A percentile compares a stretch with the other conserved stretches of the same genome.
phyloP scores from a whole-genome alignment of 2,329 filamentous ascomycete genomes.

The Colletotrichum truncatum region DNA sequence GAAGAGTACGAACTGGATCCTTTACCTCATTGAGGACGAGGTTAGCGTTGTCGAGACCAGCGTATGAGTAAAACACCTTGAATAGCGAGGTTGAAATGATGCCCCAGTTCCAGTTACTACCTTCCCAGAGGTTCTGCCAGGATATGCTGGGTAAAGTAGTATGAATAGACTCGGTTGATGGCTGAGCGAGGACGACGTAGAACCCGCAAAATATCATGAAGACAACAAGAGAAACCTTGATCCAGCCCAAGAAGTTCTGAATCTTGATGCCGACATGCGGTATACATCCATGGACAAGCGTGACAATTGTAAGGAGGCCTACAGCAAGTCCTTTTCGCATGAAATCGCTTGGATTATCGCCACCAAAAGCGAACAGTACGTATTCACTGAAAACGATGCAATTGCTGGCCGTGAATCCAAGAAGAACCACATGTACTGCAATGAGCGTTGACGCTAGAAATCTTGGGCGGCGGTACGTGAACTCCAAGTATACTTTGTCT shows the following conservation, averaged over 20 bases:
- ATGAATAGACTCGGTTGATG: constrained; percentile 19
- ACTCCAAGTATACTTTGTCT: constrained; percentile 77
- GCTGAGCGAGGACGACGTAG: constrained; percentile 63
- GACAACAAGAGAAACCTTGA: constrained; percentile 67
- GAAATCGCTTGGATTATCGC: constrained; percentile 58
- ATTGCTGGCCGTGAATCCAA: constrained; percentile 76
- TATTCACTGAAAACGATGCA: constrained; percentile 77
- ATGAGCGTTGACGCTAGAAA: constrained; percentile 72
- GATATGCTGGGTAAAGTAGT: constrained; percentile 31
- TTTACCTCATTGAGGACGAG: constrained; percentile 78
- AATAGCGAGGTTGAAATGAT: constrained; percentile 73
- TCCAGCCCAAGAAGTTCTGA: constrained; percentile 70
- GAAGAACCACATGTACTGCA: constrained; percentile 68
- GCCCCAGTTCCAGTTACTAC: constrained; percentile 75
- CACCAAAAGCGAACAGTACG: constrained; percentile 64
- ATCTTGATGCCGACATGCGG: constrained; percentile 65
- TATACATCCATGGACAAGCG: constrained; percentile 66
- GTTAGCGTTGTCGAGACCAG: constrained; percentile 72
- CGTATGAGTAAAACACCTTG: constrained; percentile 76
- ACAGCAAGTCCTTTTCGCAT: constrained; percentile 66
- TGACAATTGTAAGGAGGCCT: constrained; percentile 64
- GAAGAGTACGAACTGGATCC: constrained; percentile 72
- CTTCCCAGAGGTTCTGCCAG: constrained; percentile 69
- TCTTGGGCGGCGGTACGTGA: constrained; percentile 69
- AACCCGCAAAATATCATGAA: constrained; percentile 71